Evolutionary conservation across 2,329 filamentous ascomycete genomes (phyloP).

Genomic region (Venturia carpophila): DNA sequence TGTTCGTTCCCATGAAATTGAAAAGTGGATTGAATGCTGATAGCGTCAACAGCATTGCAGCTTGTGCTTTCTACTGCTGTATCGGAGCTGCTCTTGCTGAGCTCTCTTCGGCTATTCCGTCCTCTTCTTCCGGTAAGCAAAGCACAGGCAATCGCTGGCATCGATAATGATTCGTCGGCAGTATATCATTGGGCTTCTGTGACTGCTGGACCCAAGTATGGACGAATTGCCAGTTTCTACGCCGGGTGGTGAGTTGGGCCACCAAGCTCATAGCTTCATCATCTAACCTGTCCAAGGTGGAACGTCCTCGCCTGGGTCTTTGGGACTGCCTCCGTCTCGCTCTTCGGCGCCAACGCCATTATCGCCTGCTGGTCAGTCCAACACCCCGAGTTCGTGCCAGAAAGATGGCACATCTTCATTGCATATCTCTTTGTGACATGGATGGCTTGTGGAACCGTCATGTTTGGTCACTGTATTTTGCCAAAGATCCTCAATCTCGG

Average conservation of each 20-base stretch:
- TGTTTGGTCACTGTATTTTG: conserved; percentile 48
- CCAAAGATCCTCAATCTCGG: conserved; percentile 50
- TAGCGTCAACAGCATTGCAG: conserved; percentile 35
- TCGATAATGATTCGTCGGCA: conserved; percentile 37
- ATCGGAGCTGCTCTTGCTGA: conserved; percentile 23
- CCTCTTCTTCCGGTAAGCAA: conserved; percentile 46
- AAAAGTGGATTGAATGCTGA: conserved; percentile 33
- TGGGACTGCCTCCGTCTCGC: conserved; percentile 24
- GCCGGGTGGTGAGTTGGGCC: background rate
- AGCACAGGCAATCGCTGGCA: conserved; percentile 20
- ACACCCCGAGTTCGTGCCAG: conserved; percentile 37
- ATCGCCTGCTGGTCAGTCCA: conserved; percentile 44
- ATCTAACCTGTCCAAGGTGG: background rate
- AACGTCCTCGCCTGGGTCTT: conserved; percentile 39
- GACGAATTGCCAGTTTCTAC: conserved; percentile 14
- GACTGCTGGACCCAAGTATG: conserved; percentile 3
- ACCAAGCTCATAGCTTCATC: background rate
- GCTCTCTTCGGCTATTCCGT: conserved; percentile 39
- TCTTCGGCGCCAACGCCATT: conserved; percentile 41
- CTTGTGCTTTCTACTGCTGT: conserved; percentile 13
- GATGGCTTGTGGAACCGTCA: conserved; percentile 38
- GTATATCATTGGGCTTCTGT: conserved; percentile 2
- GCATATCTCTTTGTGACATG: conserved; percentile 42
- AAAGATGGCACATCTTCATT: conserved; percentile 47
- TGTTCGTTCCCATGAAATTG: background rate